Evolutionary conservation across 345 rosid genomes (phyloP).

Genomic region (Rhizophora apiculata): DNA sequence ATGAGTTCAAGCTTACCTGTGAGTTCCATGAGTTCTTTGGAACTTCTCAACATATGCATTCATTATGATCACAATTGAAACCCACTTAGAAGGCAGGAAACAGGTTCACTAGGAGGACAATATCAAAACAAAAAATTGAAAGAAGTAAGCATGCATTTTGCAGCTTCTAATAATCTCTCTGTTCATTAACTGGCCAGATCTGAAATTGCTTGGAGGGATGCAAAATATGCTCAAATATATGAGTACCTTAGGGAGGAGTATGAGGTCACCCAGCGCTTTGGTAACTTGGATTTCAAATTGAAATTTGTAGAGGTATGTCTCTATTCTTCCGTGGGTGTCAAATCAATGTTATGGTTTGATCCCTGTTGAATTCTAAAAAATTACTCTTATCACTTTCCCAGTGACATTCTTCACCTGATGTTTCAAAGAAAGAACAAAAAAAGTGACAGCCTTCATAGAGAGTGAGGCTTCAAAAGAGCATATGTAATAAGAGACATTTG

Average conservation of each 20-base stretch:
- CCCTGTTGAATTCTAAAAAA: background rate
- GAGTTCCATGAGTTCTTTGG: too few relatives aligned
- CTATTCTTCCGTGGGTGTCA: constrained; percentile 3
- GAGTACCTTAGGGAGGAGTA: constrained; percentile 93
- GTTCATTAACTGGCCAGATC: constrained; percentile 46
- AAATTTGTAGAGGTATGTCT: constrained; percentile 79
- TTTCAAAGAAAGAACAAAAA: too few relatives aligned
- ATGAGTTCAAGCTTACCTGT: background rate
- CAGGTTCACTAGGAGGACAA: too few relatives aligned
- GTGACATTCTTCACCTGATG: background rate
- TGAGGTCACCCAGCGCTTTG: constrained; percentile 86
- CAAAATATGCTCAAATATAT: constrained; percentile 81
- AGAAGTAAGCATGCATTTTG: background rate
- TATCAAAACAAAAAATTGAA: too few relatives aligned
- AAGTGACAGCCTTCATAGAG: background rate
- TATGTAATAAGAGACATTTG: too few relatives aligned
- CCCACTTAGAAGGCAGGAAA: too few relatives aligned
- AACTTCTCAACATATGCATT: too few relatives aligned
- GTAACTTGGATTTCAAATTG: constrained; percentile 77
- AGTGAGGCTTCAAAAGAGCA: background rate
- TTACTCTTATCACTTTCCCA: background rate
- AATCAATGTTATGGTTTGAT: background rate
- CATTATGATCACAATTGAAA: too few relatives aligned
- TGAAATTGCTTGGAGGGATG: constrained; percentile 97
- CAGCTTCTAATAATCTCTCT: background rate